Percentiles rank a stretch among this genome's conserved stretches.
phyloP scores from a whole-genome alignment of 805 yeast genomes.

The Sugiyamaella qingdaonensis region DNA sequence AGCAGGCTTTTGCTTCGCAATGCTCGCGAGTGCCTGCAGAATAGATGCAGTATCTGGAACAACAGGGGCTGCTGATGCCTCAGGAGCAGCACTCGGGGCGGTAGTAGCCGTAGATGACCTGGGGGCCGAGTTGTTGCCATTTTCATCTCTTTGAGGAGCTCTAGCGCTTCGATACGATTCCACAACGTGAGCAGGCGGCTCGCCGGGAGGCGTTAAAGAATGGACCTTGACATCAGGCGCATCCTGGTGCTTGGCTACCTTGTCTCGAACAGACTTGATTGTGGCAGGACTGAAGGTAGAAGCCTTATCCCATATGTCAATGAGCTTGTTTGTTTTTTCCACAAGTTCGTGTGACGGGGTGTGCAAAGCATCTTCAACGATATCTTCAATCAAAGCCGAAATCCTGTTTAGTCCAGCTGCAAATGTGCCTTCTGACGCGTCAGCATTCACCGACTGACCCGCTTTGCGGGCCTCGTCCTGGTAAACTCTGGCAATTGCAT shows the following conservation, averaged over 20 bases:
- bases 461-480: slow-evolving; percentile 66
- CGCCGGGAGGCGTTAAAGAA: slow-evolving; percentile 66
- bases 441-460: slow-evolving; percentile 43
- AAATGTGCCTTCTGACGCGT: slow-evolving; percentile 63
- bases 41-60: slow-evolving; percentile 55
- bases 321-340: slow-evolving; percentile 74
- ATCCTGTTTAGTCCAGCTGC: slow-evolving; percentile 69
- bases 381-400: slow-evolving; percentile 56
- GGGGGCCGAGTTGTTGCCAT: not conserved
- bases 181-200: slow-evolving; percentile 46
- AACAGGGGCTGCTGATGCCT: slow-evolving; percentile 22
- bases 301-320: slow-evolving; percentile 90
- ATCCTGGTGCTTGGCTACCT: slow-evolving; percentile 39
- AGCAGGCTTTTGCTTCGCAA: slow-evolving; percentile 45
- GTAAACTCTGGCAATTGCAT: slow-evolving; percentile 83
- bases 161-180: slow-evolving; percentile 19
- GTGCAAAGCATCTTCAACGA: slow-evolving; percentile 46
- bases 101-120: slow-evolving; percentile 9
- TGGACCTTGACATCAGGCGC: slow-evolving; percentile 25
- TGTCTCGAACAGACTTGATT: slow-evolving; percentile 52
- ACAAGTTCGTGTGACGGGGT: slow-evolving; percentile 20
- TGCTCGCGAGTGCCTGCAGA: slow-evolving; percentile 64
- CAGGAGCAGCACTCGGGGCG: slow-evolving; percentile 11
- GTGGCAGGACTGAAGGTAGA: slow-evolving; percentile 63
- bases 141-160: not conserved